Base-by-base conservation (phyloP, 257 asterid genomes). In the Verbena officinalis region DNA sequence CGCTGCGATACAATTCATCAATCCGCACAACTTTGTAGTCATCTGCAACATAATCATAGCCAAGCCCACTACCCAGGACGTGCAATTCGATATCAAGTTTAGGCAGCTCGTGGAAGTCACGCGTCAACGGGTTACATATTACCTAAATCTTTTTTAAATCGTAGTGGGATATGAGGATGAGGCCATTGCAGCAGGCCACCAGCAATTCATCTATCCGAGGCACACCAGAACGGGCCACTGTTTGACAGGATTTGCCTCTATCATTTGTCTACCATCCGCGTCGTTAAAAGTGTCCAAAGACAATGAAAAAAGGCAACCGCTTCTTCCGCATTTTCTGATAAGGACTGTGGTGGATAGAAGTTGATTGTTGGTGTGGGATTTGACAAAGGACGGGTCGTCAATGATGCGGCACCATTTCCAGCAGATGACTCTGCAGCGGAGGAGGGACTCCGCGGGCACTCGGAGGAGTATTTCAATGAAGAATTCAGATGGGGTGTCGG, bases 301-400 rank as follows among this genome's bases (percentile, higher is more conserved):
- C 31, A 68, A 20, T 0, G 44, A 36, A 49, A 20, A 58, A 15
- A 68, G 34, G 14, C 40, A 17, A 31, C n/a, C n/a, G 2, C 60
- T 33, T 1, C 46, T 23, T 46, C 5, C 5, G 33, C 33, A n/a
- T n/a, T n/a, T 27, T 27, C 42, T 23, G 14, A 68, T 23, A 1
- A 68, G 31, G 13, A 66, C n/a, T 11, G 33, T 55, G 27, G 20
- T 16, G 62, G 27, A 4, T 11, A 34, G 23, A 31, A 10, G 11
- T 10, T 54, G 62, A 6, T n/a, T 31, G 40, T 17, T 22, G 73
- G 52, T 5, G 59, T 58, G 66, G 30, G 19, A 14, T 34, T 21
- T 59, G 24, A 34, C 5, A 40, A 68, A 68, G 31, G 50, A 34
- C 15, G 66, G 66, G 12, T 46, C 59, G 27, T 68, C 73, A 52